Conservation (phyloP, 2,329 filamentous ascomycete genomes). For the Alternaria hordeiaustralica region DNA sequence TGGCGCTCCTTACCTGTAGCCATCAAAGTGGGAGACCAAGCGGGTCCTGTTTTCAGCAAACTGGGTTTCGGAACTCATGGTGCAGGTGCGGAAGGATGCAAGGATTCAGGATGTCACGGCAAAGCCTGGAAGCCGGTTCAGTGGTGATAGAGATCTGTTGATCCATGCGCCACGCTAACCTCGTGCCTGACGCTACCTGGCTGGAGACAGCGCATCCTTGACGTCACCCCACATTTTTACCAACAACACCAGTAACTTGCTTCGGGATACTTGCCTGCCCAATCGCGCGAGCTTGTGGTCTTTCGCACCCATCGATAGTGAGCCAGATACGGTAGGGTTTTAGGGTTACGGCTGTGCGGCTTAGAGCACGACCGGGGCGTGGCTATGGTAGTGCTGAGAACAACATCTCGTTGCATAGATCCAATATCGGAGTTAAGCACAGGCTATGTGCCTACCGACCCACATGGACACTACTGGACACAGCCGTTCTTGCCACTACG, state of each 20-base stretch:
- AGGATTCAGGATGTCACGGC: constrained; percentile 5
- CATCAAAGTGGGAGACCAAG: constrained; percentile 16
- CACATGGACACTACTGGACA: not conserved
- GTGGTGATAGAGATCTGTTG: not conserved
- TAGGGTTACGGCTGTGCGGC: not conserved
- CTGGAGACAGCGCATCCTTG: constrained; percentile 6
- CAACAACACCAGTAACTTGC: not conserved
- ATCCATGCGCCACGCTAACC: constrained; percentile 1
- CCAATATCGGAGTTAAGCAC: not conserved
- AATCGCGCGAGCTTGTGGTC: not conserved
- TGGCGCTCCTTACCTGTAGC: constrained; percentile 11
- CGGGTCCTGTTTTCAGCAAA: constrained; percentile 17
- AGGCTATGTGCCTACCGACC: not conserved
- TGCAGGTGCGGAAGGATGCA: not conserved
- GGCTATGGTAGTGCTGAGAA: not conserved
- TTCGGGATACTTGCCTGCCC: not conserved
- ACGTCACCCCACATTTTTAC: constrained; percentile 6
- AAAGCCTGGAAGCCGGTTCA: not conserved
- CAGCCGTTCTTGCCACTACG: not conserved
- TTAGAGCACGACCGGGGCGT: not conserved
- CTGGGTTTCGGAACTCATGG: constrained; percentile 17
- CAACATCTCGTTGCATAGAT: not conserved
- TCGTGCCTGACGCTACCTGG: not conserved
- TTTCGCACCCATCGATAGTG: not conserved
- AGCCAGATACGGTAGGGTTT: not conserved